Percentiles rank a stretch among this genome's conserved stretches.
Evolutionary conservation across 2,329 filamentous ascomycete species (phyloP).

Genomic region (Aaosphaeria arxii): DNA sequence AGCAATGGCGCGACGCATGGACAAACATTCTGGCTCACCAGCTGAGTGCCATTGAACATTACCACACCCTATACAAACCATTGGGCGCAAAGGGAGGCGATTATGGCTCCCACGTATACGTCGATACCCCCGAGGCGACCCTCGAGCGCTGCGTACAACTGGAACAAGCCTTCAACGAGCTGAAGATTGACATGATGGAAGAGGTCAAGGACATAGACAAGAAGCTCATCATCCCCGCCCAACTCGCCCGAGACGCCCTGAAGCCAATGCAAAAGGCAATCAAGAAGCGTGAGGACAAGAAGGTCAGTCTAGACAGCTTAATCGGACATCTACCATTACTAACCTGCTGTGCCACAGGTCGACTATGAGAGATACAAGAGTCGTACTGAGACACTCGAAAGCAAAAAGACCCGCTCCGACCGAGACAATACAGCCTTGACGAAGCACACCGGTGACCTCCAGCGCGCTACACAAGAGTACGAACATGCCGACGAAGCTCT

Average conservation of each 20-base stretch:
- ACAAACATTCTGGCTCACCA: conserved; percentile 68
- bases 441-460: conserved; percentile 70
- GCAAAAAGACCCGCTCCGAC: conserved; percentile 67
- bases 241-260: conserved; percentile 65
- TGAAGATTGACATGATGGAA: conserved; percentile 67
- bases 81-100: conserved; percentile 65
- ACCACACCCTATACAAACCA: conserved; percentile 72
- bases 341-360: conserved; percentile 44
- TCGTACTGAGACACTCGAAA: conserved; percentile 65
- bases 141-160: conserved; percentile 64
- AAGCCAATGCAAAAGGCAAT: conserved; percentile 76
- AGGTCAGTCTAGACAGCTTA: conserved; percentile 41
- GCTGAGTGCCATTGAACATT: conserved; percentile 63
- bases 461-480: conserved; percentile 68
- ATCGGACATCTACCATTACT: conserved; percentile 2
- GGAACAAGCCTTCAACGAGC: conserved; percentile 65
- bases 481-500: conserved; percentile 72
- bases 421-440: conserved; percentile 69
- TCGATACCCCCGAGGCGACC: conserved; percentile 60
- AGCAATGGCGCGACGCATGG: conserved; percentile 78
- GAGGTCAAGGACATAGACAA: conserved; percentile 70
- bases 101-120: conserved; percentile 45
- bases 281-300: conserved; percentile 80
- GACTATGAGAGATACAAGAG: conserved; percentile 78
- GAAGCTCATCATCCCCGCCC: conserved; percentile 67